Base-by-base conservation (phyloP, 2,329 filamentous ascomycete species). In the Trichophyton verrucosum region DNA sequence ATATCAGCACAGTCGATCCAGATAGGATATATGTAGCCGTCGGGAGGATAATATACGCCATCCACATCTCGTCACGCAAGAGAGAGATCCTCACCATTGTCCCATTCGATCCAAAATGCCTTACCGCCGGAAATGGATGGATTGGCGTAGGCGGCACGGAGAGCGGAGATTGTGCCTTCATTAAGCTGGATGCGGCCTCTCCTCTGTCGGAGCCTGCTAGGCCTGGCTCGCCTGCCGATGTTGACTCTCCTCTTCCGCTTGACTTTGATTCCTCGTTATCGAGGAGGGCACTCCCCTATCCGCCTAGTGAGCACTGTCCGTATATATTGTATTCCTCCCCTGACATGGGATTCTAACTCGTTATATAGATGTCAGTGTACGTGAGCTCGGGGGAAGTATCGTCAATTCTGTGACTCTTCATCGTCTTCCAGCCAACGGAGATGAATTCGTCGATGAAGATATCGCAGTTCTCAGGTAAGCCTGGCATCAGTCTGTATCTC, bases 121-220 rank as follows among this genome's bases (percentile, higher is more conserved):
- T 96, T 5, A 87, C 89, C n/a, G 88, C 89, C 6, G 86, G 85
- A 59, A 83, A 88, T 68, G 91, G 91, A 59, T 97, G 89, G 87
- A 81, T 97, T 42, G 96, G 89, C 68, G 89, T 91, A 55, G 94
- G 92, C 55, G 92, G 92, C 46, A 80, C 81, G 62, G 87, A 95
- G 68, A 84, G 85, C 65, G 94, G 94, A 61, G 87, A 95, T 70
- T 96, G 95, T 70, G 86, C 88, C 33, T 86, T 90, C 60, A 87
- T 96, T 68, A 84, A 63, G 69, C 74, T 51, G 38, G 55, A 38
- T 60, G 56, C 11, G 70, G 70, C 65, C 65, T 63, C 11, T 13
- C 11, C 33, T 38, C 33, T 38, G 33, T 3, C 38, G 9, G 27
- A 27, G 27, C 15, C 58, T 58, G 33, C 61, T 11, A 53, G n/a